A percentile compares a stretch with the other conserved stretches of the same genome.
These are phyloP conservation scores for Pseudocercospora musae DNA, from an alignment of 2,329 filamentous ascomycete genomes.

Conservation along the genomic window DNA sequence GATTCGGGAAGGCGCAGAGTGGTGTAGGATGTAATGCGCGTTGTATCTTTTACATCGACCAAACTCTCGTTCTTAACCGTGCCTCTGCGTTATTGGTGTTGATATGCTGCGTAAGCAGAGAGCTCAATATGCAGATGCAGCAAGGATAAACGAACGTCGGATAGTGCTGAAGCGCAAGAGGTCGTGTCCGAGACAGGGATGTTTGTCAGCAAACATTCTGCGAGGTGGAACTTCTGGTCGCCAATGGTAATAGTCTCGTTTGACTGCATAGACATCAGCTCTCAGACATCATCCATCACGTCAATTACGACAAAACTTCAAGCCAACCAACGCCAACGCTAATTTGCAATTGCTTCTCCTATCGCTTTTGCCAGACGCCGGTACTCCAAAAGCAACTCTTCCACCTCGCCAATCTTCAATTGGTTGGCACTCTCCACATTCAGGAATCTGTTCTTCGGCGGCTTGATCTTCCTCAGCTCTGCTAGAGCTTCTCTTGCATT, in stretches of 20 bases:
- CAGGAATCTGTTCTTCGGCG: conserved; percentile 48
- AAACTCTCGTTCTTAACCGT: no score
- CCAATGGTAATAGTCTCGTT: background rate
- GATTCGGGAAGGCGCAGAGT: no score
- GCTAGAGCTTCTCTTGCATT: conserved; percentile 46
- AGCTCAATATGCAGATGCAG: background rate
- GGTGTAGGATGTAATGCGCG: conserved; percentile 18
- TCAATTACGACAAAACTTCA: background rate
- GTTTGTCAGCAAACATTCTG: background rate
- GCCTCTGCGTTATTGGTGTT: no score
- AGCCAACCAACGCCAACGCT: background rate
- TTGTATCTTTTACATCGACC: background rate
- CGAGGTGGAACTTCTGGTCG: background rate
- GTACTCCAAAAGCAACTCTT: conserved; percentile 42
- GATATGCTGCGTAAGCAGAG: no score
- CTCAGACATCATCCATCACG: background rate
- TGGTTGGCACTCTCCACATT: conserved; percentile 46
- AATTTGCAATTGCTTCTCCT: conserved; percentile 39
- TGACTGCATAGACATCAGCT: background rate
- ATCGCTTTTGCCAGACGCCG: conserved; percentile 43
- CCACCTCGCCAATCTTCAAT: conserved; percentile 47
- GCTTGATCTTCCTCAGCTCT: conserved; percentile 43
- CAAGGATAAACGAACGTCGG: background rate
- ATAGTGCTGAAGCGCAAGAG: background rate
- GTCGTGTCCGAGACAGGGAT: background rate